Evolutionary conservation across 495 filamentous ascomycete genomes (phyloP).

Genomic region (Aspergillus hancockii): DNA sequence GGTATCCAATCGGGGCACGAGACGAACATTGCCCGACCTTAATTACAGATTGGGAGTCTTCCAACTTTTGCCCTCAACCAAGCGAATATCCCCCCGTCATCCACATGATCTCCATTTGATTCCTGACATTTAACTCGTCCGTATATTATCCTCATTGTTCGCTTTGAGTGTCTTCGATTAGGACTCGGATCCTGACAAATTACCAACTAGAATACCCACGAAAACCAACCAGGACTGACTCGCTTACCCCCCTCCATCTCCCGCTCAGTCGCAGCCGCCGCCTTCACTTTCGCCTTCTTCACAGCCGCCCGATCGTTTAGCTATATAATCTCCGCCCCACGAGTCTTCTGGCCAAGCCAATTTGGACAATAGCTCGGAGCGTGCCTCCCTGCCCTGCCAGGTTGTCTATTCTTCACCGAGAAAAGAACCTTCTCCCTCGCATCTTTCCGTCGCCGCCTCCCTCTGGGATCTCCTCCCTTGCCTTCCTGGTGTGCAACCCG

Average conservation of each 20-base stretch:
- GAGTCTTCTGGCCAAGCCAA: not conserved
- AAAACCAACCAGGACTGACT: not conserved
- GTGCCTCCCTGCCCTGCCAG: not conserved
- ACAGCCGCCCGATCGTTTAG: conserved; percentile 6
- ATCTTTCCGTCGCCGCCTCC: not conserved
- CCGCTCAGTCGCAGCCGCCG: conserved; percentile 1
- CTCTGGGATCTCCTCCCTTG: conserved; percentile 8
- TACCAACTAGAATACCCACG: not conserved
- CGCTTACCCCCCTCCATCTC: conserved; percentile 1
- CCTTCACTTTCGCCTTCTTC: conserved; percentile 12
- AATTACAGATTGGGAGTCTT: not conserved
- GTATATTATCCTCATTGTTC: not conserved
- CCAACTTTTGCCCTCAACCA: conserved; percentile 3
- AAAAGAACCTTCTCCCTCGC: not conserved
- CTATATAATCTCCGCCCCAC: conserved; percentile 6
- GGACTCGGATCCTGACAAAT: not conserved
- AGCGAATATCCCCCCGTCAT: not conserved
- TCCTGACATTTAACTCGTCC: not conserved
- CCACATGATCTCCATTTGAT: not conserved
- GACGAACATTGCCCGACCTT: conserved; percentile 3
- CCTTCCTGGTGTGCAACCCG: conserved; percentile 17
- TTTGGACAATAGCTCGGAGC: not conserved
- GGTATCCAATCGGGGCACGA: conserved; percentile 8
- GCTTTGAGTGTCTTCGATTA: not conserved
- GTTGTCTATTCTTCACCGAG: not conserved